A percentile compares a stretch with the other conserved stretches of the same genome.
Conservation (phyloP, 169 alveolate species). For the Perkinsus olseni region DNA sequence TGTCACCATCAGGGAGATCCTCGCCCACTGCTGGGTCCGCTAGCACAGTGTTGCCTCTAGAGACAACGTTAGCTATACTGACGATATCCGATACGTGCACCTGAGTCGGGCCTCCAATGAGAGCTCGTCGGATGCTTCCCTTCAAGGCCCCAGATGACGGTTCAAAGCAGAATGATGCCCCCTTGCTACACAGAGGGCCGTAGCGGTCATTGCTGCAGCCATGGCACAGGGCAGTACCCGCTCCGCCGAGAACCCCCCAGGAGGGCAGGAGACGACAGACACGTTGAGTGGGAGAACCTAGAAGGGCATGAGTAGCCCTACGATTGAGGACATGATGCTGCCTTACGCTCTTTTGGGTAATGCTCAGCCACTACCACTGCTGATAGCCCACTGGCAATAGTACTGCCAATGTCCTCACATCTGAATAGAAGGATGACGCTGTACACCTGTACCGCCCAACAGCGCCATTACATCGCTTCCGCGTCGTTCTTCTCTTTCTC, state of each 20-base stretch:
- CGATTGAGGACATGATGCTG: not conserved
- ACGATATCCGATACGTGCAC: not conserved
- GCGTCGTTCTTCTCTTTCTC: not conserved
- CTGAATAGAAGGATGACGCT: not conserved
- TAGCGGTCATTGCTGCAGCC: not conserved
- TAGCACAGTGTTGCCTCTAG: not conserved
- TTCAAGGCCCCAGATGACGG: no score
- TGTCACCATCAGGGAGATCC: not conserved
- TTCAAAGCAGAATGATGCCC: not conserved
- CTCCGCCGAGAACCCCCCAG: not conserved
- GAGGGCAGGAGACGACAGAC: not conserved
- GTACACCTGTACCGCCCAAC: not conserved
- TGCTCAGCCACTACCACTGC: not conserved
- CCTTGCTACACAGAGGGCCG: not conserved
- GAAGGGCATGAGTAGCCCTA: not conserved
- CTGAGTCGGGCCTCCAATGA: not conserved
- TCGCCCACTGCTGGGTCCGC: not conserved
- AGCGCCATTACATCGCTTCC: not conserved
- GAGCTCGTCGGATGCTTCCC: no score
- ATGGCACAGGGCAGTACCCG: not conserved
- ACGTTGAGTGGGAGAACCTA: not conserved
- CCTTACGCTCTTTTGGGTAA: not conserved
- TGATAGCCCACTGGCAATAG: not conserved
- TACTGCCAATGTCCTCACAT: not conserved
- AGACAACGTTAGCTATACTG: not conserved